These are phyloP conservation scores for Russula emetica DNA, from an alignment of 768 basidiomycete species.

Conservation along the genomic window DNA sequence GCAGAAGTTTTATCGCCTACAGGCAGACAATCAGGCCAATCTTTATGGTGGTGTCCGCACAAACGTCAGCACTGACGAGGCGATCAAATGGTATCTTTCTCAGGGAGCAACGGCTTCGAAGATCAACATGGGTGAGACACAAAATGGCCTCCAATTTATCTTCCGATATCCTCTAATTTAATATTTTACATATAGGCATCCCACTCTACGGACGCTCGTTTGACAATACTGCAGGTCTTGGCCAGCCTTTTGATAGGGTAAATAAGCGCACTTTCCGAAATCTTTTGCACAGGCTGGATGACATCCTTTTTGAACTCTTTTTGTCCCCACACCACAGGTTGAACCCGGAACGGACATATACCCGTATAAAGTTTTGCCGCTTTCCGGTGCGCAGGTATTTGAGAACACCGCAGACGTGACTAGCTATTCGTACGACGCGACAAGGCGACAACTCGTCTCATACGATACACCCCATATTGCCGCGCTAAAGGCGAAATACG, in stretches of 20 bases:
- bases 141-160: not conserved
- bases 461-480: not conserved
- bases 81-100: not conserved
- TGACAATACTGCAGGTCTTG: not conserved
- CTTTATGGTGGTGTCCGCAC: not conserved
- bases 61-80: not conserved
- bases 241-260: not conserved
- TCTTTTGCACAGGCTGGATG: not conserved
- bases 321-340: constrained; percentile 38
- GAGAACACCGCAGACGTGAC: constrained; percentile 47
- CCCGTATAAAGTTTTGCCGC: constrained; percentile 69
- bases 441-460: not conserved
- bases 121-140: not conserved
- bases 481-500: not conserved
- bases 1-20: not conserved
- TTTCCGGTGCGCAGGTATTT: constrained; percentile 46
- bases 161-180: not conserved
- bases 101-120: not conserved
- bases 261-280: not conserved
- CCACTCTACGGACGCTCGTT: not conserved
- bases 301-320: not conserved
- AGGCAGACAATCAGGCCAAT: not conserved
- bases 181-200: not conserved
- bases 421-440: constrained; percentile 1
- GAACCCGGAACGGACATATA: constrained; percentile 72